Base-by-base conservation (phyloP, 495 filamentous ascomycete genomes). In the Xylaria grammica region DNA sequence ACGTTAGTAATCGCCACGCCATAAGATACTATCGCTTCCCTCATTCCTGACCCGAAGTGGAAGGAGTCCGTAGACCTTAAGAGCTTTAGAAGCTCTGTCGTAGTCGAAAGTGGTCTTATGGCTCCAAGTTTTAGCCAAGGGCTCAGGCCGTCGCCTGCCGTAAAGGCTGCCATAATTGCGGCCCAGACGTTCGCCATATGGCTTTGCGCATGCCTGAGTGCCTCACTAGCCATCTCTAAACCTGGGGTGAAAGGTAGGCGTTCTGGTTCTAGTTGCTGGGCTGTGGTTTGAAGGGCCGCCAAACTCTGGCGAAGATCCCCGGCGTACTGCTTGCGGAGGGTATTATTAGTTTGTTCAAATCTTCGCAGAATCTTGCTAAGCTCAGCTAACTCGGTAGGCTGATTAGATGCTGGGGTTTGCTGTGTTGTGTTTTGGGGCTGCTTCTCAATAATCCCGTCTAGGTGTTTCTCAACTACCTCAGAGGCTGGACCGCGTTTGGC, bases 51-150 rank as follows among this genome's bases (percentile, higher is more conserved):
- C 15, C 79, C 79, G 52, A 86, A 81, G 0, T 0, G 1, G 27
- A 46, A 26, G 0, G 53, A 34, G 0, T 68, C 71, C 0, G 61
- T 78, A 9, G 82, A 83, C 8, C 84, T 77, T 1, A 91, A 68
- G 15, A 81, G 77, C 52, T 83, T 77, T 30, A 91, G 77, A 4
- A 90, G 42, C 0, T 79, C 75, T 0, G 81, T 59, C 0, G 82
- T 75, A 0, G 83, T 86, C 4, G 81, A 69, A 20, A 72, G 73
- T 17, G 88, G 87, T 81, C 85, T 86, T 1, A 90, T 65, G 6
- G 69, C 70, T 17, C 80, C 83, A 15, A 68, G 42, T 26, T 74
- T 42, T 9, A 89, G 74, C 87, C 86, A 89, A 24, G 24, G 6
- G 24, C 63, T 68, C 13, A 77, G 75, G 30, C 38, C 4, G 50